Base-by-base conservation (phyloP, 257 asterid genomes). In the Fraxinus quadrangulata region DNA sequence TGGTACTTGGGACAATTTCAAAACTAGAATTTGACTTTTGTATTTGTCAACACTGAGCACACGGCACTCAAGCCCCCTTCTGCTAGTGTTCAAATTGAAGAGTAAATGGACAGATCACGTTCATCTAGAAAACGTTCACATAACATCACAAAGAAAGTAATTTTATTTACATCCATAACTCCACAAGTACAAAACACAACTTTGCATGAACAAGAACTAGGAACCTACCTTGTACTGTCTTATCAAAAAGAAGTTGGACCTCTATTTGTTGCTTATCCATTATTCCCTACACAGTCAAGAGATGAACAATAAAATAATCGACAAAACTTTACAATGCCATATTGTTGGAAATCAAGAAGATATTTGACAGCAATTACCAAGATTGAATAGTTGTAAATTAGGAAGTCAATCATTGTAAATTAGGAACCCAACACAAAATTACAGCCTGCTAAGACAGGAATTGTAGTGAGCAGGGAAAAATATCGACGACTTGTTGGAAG, bases 201-300 rank as follows among this genome's bases (percentile, higher is more conserved):
- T 26, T 63, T 12, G 36, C 36, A 73, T 19, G 28, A 56, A 33
- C 51, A 45, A 73, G 72, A 61, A 73, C 51, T 76, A 74, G 77
- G 82, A 81, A 74, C 88, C 75, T 71, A 95, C 99, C 99, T 93
- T 93, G 96, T 75, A 87, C 85, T 6, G 97, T 93, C 84, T 91
- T 93, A 77, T 93, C 98, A 72, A 89, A 89, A 83, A 96, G 91
- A 83, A 84, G 83, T 78, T 93, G 90, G 49, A 87, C 82, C 78
- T 92, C 97, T 78, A 81, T 87, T 37, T 82, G 84, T 72, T 80
- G 90, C 71, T 87, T 89, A 74, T 92, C 92, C 88, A 89, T 42
- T 83, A 72, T 80, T 61, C 87, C 97, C 99, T 95, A 76, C 89
- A 84, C 30, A 63, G 70, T 23, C 75, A 70, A 54, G 78, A 82